These are phyloP conservation scores for Chionographis japonica DNA, from an alignment of 106 monocot genomes.

Conservation along the genomic window DNA sequence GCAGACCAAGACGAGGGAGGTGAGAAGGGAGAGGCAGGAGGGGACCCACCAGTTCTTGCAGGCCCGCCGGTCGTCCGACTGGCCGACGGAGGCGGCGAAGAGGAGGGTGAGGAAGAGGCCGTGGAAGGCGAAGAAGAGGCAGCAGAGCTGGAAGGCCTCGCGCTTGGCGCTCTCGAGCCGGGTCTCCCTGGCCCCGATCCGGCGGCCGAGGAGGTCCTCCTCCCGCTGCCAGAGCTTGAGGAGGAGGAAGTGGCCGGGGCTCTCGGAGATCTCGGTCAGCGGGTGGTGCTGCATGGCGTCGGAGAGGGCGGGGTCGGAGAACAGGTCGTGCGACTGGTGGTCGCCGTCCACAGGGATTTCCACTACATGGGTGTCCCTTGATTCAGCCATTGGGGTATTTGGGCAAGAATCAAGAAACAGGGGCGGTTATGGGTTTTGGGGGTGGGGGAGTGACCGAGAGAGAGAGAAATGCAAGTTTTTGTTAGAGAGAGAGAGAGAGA, in stretches of 20 bases:
- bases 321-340: background rate
- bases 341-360: slow-evolving; percentile 25
- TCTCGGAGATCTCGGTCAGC: slow-evolving; percentile 63
- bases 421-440: background rate
- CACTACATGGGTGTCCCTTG: slow-evolving; percentile 23
- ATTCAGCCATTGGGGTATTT: background rate
- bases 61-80: background rate
- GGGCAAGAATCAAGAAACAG: slow-evolving; percentile 7
- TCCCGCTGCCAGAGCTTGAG: slow-evolving; percentile 85
- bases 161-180: slow-evolving; percentile 46
- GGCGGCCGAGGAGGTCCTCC: slow-evolving; percentile 44
- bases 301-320: slow-evolving; percentile 1
- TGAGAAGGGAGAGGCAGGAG: slow-evolving; percentile 39
- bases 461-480: background rate
- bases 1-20: slow-evolving; percentile 53
- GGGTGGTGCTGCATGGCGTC: slow-evolving; percentile 47
- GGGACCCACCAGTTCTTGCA: slow-evolving; percentile 72
- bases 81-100: slow-evolving; percentile 43
- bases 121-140: slow-evolving; percentile 85
- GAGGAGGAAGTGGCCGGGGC: slow-evolving; percentile 88
- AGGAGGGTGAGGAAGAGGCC: slow-evolving; percentile 62
- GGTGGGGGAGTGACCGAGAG: background rate
- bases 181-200: slow-evolving; percentile 36
- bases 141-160: slow-evolving; percentile 72
- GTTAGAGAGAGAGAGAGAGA: background rate